Evolutionary conservation across 106 monocot genomes (phyloP).

Genomic region (Platanthera zijinensis): DNA sequence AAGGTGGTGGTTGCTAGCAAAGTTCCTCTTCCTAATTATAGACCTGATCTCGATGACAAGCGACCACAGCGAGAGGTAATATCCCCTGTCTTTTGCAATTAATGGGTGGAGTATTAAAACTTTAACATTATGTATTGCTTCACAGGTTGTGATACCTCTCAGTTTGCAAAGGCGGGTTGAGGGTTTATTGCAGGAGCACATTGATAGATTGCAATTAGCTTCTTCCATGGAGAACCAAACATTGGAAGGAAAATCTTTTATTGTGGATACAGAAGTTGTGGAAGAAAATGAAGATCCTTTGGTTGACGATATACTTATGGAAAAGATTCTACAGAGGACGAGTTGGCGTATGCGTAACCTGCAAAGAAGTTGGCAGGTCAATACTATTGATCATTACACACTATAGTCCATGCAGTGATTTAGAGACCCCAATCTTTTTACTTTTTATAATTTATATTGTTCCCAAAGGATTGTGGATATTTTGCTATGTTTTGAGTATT

Average conservation of each 20-base stretch:
- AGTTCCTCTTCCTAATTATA: constrained; percentile 91
- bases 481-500: neutral
- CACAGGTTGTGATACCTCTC: constrained; percentile 83
- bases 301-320: constrained; percentile 75
- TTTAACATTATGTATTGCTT: constrained; percentile 4
- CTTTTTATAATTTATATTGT: neutral
- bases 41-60: constrained; percentile 97
- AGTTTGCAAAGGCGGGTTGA: constrained; percentile 95
- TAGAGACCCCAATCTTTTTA: neutral
- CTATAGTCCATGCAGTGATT: neutral
- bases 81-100: neutral
- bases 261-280: constrained; percentile 20
- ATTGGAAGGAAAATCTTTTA: constrained; percentile 17
- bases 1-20: constrained; percentile 95
- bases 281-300: constrained; percentile 50
- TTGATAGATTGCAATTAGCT: constrained; percentile 61
- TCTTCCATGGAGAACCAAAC: constrained; percentile 11
- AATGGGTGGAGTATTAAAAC: neutral
- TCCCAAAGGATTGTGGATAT: neutral
- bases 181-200: constrained; percentile 81
- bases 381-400: neutral
- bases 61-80: constrained; percentile 94
- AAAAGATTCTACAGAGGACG: constrained; percentile 84
- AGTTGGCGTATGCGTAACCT: constrained; percentile 80
- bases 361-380: constrained; percentile 94